Evolutionary conservation across 768 basidiomycete species (phyloP).

Genomic region (Vararia minispora): DNA sequence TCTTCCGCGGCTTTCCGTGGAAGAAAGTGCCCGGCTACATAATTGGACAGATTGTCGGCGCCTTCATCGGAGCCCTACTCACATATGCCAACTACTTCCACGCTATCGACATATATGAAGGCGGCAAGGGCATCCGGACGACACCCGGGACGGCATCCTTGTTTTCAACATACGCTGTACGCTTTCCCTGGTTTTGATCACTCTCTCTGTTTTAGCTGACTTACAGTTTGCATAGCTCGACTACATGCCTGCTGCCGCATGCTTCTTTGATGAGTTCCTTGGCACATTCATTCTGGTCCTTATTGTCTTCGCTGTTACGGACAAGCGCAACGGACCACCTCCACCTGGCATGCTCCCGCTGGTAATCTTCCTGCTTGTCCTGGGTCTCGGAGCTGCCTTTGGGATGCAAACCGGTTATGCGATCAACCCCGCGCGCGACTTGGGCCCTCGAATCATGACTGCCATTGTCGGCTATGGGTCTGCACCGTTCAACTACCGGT

Average conservation of each 20-base stretch:
- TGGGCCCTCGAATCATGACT: slow-evolving; percentile 58
- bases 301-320: slow-evolving; percentile 40
- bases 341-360: slow-evolving; percentile 43
- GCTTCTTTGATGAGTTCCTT: slow-evolving; percentile 44
- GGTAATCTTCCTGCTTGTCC: slow-evolving; percentile 40
- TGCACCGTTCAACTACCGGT: slow-evolving; percentile 29
- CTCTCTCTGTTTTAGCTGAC: background rate
- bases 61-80: slow-evolving; percentile 41
- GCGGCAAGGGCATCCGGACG: slow-evolving; percentile 40
- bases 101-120: slow-evolving; percentile 56
- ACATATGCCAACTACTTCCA: slow-evolving; percentile 58
- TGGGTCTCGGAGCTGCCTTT: slow-evolving; percentile 45
- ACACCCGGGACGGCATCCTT: slow-evolving; percentile 44
- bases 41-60: slow-evolving; percentile 55
- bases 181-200: too few species aligned
- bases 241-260: slow-evolving; percentile 34
- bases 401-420: slow-evolving; percentile 60
- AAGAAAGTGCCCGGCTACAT: slow-evolving; percentile 67
- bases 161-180: slow-evolving; percentile 54
- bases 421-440: slow-evolving; percentile 62
- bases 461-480: slow-evolving; percentile 64
- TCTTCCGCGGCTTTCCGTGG: slow-evolving; percentile 69
- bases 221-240: too few species aligned
- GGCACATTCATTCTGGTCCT: slow-evolving; percentile 44
- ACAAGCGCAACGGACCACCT: slow-evolving; percentile 38